These are phyloP conservation scores for Solanum hybrid DNA, from an alignment of 305 asterid genomes.

Conservation along the genomic window DNA sequence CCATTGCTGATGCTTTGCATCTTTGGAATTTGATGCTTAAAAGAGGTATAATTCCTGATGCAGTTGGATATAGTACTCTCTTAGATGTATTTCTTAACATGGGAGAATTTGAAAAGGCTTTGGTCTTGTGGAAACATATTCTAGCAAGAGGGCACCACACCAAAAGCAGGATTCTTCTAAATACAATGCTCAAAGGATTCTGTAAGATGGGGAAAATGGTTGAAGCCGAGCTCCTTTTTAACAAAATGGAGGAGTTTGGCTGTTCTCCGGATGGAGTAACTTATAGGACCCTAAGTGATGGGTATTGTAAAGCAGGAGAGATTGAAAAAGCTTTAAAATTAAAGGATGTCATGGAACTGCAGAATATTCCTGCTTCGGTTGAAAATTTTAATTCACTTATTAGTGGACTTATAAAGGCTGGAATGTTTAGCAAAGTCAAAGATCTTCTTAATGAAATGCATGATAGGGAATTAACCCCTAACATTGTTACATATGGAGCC, in stretches of 20 bases:
- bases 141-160: conserved; percentile 51
- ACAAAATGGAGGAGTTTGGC: conserved; percentile 53
- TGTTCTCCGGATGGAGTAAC: conserved; percentile 67
- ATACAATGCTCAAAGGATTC: conserved; percentile 65
- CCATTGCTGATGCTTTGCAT: conserved; percentile 57
- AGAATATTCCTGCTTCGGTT: conserved; percentile 42
- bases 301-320: conserved; percentile 65
- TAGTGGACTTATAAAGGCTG: conserved; percentile 57
- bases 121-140: conserved; percentile 56
- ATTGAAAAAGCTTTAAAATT: conserved; percentile 41
- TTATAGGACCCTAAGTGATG: conserved; percentile 60
- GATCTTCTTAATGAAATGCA: conserved; percentile 47
- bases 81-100: conserved; percentile 53
- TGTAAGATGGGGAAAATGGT: conserved; percentile 68
- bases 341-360: conserved; percentile 45
- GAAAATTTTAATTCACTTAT: conserved; percentile 76
- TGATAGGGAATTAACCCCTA: conserved; percentile 41
- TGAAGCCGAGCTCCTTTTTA: conserved; percentile 61
- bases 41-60: conserved; percentile 62
- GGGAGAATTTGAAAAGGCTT: conserved; percentile 41
- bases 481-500: conserved; percentile 66
- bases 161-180: conserved; percentile 42
- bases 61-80: conserved; percentile 62
- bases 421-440: conserved; percentile 32
- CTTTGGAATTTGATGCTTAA: conserved; percentile 69